Base-by-base conservation (phyloP, 176 grass and related monocot genomes). In the Tillandsia leiboldiana region DNA sequence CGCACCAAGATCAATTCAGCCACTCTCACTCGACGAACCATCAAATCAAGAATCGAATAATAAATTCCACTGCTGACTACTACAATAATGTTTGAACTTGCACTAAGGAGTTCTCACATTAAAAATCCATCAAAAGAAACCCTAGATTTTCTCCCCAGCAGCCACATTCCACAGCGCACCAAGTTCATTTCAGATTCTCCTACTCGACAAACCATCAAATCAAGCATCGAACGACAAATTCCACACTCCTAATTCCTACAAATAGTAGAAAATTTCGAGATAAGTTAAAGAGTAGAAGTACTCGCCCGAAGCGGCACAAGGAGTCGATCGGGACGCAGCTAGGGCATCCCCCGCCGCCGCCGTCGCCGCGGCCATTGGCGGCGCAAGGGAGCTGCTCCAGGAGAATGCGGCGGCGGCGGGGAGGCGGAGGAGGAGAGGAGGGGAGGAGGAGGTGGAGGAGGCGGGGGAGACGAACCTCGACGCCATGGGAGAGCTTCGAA, bases 401-500 rank as follows among this genome's bases (percentile, higher is more conserved):
- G 81, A 84, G 71, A 84, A 57, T 20, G 75, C 73, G 64, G 64
- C 8, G 52, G 26, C 51, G 29, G 49, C 48, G 51, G 2, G 52
- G 28, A 9, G 68, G 58, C 65, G 53, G 61, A 47, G 84, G 70
- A 24, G 12, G 63, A 49, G 69, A 22, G 29, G 56, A 49, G 56
- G 61, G 12, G 83, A 72, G 54, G 81, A 83, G 73, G 20, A 20
- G 20, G 20, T 56, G 82, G 83, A 12, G 81, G 85, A 20, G 42
- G 89, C 74, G 64, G 87, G 73, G 64, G 84, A 51, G 67, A 75
- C 70, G 50, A 92, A 73, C 75, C 80, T 89, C 70, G 87, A 75
- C 59, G 87, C 83, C 88, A 91, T 91, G 67, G 50, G 63, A 15
- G 69, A 12, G 67, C 7, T 23, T 15, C 27, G 53, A 23, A 0